Evolutionary conservation across 2,329 filamentous ascomycete genomes (phyloP).

Genomic region (Diaporthe batatas): DNA sequence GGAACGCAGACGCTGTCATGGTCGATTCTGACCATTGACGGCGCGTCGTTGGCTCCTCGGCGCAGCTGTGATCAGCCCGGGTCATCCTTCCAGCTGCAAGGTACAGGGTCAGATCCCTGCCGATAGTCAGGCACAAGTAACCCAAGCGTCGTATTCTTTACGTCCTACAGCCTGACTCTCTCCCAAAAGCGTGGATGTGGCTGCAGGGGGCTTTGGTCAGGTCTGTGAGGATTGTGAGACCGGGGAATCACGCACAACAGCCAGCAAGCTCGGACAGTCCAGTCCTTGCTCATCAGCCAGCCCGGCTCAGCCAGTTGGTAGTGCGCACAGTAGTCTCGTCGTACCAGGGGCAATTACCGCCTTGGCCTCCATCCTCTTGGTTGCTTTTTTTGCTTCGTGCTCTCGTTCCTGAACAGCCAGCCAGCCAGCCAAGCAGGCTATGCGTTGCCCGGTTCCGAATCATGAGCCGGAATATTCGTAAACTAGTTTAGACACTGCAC

Average conservation of each 20-base stretch:
- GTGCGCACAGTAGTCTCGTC: background rate
- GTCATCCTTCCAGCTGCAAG: constrained; percentile 44
- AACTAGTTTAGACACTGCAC: background rate
- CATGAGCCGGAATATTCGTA: constrained; percentile 1
- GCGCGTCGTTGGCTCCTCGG: constrained; percentile 11
- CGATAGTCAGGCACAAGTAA: constrained; percentile 39
- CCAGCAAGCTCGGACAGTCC: constrained; percentile 26
- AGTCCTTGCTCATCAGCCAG: constrained; percentile 31
- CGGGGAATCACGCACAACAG: constrained; percentile 31
- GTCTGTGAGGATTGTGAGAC: background rate
- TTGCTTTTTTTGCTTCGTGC: background rate
- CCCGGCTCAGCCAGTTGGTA: background rate
- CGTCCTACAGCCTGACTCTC: constrained; percentile 28
- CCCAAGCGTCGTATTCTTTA: constrained; percentile 40
- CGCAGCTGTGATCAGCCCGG: constrained; percentile 37
- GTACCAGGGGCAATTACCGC: constrained; percentile 15
- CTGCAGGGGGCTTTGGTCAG: constrained; percentile 1
- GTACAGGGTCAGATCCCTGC: constrained; percentile 40
- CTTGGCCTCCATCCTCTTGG: constrained; percentile 5
- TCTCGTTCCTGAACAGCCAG: constrained; percentile 9
- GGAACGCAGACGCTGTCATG: constrained; percentile 6
- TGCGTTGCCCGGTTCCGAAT: constrained; percentile 5
- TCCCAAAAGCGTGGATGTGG: constrained; percentile 1
- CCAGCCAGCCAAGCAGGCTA: background rate
- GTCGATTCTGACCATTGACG: constrained; percentile 11